These are phyloP conservation scores for Ophiostoma sp. DNA, from an alignment of 2,329 filamentous ascomycete genomes.

Conservation along the genomic window DNA sequence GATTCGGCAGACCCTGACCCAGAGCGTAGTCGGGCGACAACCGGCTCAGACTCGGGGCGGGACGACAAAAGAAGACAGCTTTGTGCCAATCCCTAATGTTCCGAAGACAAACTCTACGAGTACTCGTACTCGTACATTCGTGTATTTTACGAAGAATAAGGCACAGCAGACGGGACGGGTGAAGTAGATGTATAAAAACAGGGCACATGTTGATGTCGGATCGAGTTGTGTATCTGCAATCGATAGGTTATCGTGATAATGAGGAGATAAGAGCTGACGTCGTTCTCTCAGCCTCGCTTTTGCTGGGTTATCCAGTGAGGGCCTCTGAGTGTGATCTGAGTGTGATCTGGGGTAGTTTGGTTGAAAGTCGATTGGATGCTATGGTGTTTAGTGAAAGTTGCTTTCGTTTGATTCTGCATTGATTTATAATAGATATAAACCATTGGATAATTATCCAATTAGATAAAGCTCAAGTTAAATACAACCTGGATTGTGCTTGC, in stretches of 20 bases:
- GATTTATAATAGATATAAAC: too few relatives aligned
- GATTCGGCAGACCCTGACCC: too few relatives aligned
- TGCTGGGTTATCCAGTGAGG: too few relatives aligned
- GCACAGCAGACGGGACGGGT: slow-evolving; percentile 3
- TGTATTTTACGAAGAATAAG: neutral
- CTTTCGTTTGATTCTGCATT: too few relatives aligned
- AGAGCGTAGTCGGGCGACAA: too few relatives aligned
- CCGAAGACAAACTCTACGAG: neutral
- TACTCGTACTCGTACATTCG: too few relatives aligned
- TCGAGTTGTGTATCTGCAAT: neutral
- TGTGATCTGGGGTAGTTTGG: neutral
- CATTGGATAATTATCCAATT: too few relatives aligned
- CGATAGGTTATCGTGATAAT: neutral
- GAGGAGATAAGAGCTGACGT: neutral
- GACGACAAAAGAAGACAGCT: neutral
- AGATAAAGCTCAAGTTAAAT: too few relatives aligned
- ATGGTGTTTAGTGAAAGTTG: too few relatives aligned
- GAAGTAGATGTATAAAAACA: neutral
- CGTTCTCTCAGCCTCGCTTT: neutral
- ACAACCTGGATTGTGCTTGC: too few relatives aligned
- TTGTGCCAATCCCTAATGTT: neutral
- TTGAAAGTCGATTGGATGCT: too few relatives aligned
- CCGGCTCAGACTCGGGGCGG: too few relatives aligned
- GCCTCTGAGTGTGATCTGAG: neutral
- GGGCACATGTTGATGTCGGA: neutral